These are phyloP conservation scores for Pelargonium citronellum DNA, from an alignment of 441 rosid species.

Conservation along the genomic window DNA sequence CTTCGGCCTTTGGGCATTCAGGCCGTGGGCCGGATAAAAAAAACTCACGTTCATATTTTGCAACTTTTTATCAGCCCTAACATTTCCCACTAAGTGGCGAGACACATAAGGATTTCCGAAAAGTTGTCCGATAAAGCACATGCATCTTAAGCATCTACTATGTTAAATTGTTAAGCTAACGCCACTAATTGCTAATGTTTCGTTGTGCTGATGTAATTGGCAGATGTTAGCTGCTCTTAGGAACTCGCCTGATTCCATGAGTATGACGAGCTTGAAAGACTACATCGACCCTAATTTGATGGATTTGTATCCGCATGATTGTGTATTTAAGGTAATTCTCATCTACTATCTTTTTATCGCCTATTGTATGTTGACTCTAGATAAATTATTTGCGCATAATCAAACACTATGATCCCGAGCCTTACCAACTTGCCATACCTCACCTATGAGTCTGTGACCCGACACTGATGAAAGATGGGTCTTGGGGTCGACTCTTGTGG, in stretches of 20 bases:
- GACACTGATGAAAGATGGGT: no score
- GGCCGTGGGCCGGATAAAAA: no score
- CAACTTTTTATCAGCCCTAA: not conserved
- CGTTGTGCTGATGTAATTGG: not conserved
- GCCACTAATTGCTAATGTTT: not conserved
- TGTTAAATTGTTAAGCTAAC: no score
- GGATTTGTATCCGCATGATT: slow-evolving; percentile 87
- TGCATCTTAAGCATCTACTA: no score
- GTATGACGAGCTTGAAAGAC: slow-evolving; percentile 67
- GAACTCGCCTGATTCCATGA: slow-evolving; percentile 62
- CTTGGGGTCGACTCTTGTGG: no score
- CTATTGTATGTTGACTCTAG: not conserved
- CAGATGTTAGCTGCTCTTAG: slow-evolving; percentile 79
- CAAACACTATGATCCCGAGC: no score
- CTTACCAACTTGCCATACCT: no score
- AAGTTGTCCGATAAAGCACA: no score
- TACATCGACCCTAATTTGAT: slow-evolving; percentile 71
- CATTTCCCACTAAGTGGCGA: no score
- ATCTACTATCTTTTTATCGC: not conserved
- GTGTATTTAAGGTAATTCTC: slow-evolving; percentile 69
- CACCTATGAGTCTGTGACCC: no score
- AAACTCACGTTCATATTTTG: not conserved
- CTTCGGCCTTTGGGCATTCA: no score
- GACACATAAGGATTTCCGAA: no score
- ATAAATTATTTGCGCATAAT: not conserved